These are phyloP conservation scores for Musa schizocarpa DNA, from an alignment of 176 grass and related monocot species.

Conservation along the genomic window DNA sequence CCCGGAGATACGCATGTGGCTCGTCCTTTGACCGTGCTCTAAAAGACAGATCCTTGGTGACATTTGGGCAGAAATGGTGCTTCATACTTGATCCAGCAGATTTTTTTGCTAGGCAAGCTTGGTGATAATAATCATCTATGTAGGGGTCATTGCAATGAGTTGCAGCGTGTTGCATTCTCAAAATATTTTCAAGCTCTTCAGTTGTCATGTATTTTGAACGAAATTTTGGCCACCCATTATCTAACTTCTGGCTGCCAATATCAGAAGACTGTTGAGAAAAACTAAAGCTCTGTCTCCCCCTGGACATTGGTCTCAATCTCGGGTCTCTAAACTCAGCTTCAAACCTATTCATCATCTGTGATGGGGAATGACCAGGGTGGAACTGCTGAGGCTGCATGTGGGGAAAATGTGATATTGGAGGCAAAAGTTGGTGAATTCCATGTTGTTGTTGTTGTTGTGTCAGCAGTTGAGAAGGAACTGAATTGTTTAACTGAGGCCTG, in stretches of 20 bases:
- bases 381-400: conserved; percentile 36
- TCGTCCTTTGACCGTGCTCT: conserved; percentile 47
- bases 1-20: conserved; percentile 71
- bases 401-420: conserved; percentile 23
- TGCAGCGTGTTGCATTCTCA: conserved; percentile 65
- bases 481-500: conserved; percentile 30
- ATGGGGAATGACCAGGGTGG: conserved; percentile 25
- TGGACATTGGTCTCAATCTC: conserved; percentile 37
- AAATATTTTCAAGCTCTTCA: conserved; percentile 66
- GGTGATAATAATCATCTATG: conserved; percentile 83
- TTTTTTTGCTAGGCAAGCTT: conserved; percentile 66
- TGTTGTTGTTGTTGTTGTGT: conserved; percentile 22
- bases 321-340: conserved; percentile 46
- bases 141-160: conserved; percentile 68
- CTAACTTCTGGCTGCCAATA: conserved; percentile 24
- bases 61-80: conserved; percentile 71
- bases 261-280: conserved; percentile 25
- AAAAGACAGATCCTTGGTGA: conserved; percentile 50
- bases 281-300: conserved; percentile 15
- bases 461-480: conserved; percentile 26
- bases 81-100: conserved; percentile 41
- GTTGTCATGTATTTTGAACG: conserved; percentile 61
- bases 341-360: conserved; percentile 43
- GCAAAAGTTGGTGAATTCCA: conserved; percentile 35
- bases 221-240: conserved; percentile 46